Percentiles rank a stretch among this genome's conserved stretches.
Evolutionary conservation across 2,329 filamentous ascomycete species (phyloP).

Genomic region (Venturia carpophila): DNA sequence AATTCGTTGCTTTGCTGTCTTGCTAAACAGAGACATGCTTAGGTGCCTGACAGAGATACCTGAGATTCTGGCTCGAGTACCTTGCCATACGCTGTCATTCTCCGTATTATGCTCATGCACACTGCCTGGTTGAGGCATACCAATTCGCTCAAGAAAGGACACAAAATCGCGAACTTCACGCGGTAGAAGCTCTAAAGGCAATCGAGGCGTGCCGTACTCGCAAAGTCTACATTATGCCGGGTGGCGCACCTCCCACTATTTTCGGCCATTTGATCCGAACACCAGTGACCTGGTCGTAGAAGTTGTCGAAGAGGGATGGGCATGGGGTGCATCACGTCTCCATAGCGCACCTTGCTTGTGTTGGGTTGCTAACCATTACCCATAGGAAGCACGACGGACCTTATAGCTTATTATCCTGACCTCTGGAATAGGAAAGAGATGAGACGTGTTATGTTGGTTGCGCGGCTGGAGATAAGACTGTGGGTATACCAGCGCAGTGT

Average conservation of each 20-base stretch:
- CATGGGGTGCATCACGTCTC: no score
- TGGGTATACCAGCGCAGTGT: background rate
- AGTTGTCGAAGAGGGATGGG: background rate
- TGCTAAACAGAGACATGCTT: background rate
- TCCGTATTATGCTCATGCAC: background rate
- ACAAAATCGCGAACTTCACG: background rate
- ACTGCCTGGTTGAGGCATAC: background rate
- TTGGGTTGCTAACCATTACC: background rate
- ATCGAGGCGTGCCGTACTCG: background rate
- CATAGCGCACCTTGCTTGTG: background rate
- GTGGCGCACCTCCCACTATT: background rate
- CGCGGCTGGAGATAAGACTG: background rate
- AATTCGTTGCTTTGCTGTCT: background rate
- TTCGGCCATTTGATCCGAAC: background rate
- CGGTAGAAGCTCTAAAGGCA: background rate
- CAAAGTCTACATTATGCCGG: background rate
- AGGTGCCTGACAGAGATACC: background rate
- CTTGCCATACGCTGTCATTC: background rate
- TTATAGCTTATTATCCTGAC: background rate
- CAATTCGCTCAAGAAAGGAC: background rate
- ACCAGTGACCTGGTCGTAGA: background rate
- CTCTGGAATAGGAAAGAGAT: background rate
- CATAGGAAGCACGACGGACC: background rate
- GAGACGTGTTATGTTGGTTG: background rate
- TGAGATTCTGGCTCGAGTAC: background rate